These are phyloP conservation scores for Fragosphaeria purpurea DNA, from an alignment of 2,329 filamentous ascomycete genomes.

Conservation along the genomic window DNA sequence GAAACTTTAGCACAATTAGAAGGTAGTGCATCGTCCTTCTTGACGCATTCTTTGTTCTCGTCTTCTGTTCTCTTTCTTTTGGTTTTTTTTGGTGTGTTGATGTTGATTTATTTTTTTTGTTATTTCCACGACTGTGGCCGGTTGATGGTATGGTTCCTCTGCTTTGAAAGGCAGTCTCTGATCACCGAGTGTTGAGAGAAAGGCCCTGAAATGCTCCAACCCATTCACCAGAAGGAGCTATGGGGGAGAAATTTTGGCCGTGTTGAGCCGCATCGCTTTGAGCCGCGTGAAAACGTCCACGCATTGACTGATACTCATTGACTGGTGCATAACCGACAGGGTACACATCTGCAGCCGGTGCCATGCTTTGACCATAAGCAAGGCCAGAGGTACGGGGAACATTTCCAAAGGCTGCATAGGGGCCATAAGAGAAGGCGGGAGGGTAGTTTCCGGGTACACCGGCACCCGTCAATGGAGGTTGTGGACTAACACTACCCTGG, in stretches of 20 bases:
- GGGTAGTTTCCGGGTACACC: constrained; percentile 23
- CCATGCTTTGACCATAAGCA: constrained; percentile 29
- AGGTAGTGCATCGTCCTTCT: neutral
- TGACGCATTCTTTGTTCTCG: neutral
- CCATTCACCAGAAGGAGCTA: constrained; percentile 48
- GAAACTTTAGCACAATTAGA: neutral
- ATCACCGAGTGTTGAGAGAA: constrained; percentile 45
- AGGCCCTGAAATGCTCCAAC: constrained; percentile 56
- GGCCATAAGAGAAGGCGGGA: constrained; percentile 19
- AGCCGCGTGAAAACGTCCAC: constrained; percentile 36
- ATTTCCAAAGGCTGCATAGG: constrained; percentile 34
- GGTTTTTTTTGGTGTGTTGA: neutral
- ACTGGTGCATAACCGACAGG: constrained; percentile 28
- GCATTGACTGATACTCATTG: constrained; percentile 36
- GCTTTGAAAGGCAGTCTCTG: neutral
- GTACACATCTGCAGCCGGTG: constrained; percentile 32
- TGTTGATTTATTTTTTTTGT: too few species aligned
- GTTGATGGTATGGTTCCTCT: too few species aligned
- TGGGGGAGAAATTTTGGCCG: constrained; percentile 30
- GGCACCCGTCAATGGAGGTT: neutral
- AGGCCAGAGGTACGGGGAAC: constrained; percentile 26
- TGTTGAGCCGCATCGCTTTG: constrained; percentile 22
- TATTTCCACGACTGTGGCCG: too few species aligned
- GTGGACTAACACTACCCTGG: constrained; percentile 13
- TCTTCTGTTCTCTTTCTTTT: neutral